Conservation (phyloP, 345 rosid species). For the Streptanthus diversifolius region DNA sequence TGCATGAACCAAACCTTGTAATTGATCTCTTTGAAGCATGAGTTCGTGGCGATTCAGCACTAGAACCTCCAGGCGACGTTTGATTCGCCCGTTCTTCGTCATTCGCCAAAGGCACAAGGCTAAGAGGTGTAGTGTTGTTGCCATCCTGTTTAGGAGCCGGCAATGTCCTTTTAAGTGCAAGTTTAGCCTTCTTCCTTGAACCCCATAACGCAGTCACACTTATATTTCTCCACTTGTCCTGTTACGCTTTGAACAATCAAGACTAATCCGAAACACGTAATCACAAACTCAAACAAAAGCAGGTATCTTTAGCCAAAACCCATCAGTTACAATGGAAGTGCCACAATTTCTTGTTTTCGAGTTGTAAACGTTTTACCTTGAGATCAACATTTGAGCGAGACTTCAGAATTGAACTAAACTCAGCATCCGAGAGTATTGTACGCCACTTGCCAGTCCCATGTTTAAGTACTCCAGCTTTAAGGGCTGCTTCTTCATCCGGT, state of each 20-base stretch:
- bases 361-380: conserved; percentile 45
- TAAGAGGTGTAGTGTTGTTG: conserved; percentile 37
- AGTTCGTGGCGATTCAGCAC: conserved; percentile 36
- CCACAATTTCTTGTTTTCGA: not conserved
- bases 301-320: not conserved
- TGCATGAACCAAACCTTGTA: conserved; percentile 49
- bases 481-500: conserved; percentile 96
- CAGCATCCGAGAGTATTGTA: conserved; percentile 88
- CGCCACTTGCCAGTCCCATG: conserved; percentile 99
- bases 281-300: conserved; percentile 2
- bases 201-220: conserved; percentile 90
- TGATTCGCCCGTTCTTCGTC: conserved; percentile 53
- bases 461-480: conserved; percentile 88
- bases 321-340: not conserved
- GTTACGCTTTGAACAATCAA: conserved; percentile 25
- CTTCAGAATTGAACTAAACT: conserved; percentile 61
- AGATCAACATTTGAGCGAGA: conserved; percentile 98
- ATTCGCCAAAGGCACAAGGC: conserved; percentile 36
- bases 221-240: conserved; percentile 99
- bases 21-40: conserved; percentile 54
- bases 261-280: conserved; percentile 4
- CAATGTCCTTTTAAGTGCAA: conserved; percentile 59
- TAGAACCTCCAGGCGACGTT: conserved; percentile 52
- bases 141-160: conserved; percentile 48
- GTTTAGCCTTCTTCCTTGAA: conserved; percentile 84